phyloP scores from a whole-genome alignment of 2,329 filamentous ascomycete genomes.

The Aspergillus ochraceus region DNA sequence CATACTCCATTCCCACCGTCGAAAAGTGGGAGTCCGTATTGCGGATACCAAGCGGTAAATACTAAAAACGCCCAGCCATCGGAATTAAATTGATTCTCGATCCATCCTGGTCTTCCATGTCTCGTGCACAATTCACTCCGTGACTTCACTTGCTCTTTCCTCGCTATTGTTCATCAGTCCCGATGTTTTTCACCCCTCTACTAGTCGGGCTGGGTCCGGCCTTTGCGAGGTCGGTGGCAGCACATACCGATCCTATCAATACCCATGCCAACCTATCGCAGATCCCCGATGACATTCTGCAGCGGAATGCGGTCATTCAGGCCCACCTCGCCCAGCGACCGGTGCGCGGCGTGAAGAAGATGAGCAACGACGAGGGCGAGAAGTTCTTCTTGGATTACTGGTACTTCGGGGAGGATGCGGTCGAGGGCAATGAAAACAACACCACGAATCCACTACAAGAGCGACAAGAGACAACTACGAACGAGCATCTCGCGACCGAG shows the following conservation, averaged over 20 bases:
- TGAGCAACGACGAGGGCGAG: conserved; percentile 48
- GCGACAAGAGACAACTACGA: not conserved
- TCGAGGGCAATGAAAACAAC: conserved; percentile 8
- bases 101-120: too few relatives aligned
- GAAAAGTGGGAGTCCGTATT: too few relatives aligned
- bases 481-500: not conserved
- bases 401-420: conserved; percentile 31
- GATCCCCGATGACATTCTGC: conserved; percentile 9
- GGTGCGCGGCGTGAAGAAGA: conserved; percentile 34
- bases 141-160: not conserved
- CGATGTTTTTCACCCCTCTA: conserved; percentile 4
- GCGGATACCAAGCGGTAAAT: too few relatives aligned
- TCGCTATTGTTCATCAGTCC: not conserved
- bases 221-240: not conserved
- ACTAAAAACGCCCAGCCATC: too few relatives aligned
- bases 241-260: not conserved
- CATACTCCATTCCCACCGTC: too few relatives aligned
- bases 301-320: conserved; percentile 30
- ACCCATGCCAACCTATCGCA: conserved; percentile 3
- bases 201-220: conserved; percentile 6
- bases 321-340: conserved; percentile 27
- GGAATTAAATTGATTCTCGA: too few relatives aligned
- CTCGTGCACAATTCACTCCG: too few relatives aligned
- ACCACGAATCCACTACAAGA: not conserved
- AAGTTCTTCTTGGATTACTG: conserved; percentile 52